Percentiles rank a stretch among this genome's conserved stretches.
Conservation (phyloP, 306 rosid genomes). For the Geum urbanum region DNA sequence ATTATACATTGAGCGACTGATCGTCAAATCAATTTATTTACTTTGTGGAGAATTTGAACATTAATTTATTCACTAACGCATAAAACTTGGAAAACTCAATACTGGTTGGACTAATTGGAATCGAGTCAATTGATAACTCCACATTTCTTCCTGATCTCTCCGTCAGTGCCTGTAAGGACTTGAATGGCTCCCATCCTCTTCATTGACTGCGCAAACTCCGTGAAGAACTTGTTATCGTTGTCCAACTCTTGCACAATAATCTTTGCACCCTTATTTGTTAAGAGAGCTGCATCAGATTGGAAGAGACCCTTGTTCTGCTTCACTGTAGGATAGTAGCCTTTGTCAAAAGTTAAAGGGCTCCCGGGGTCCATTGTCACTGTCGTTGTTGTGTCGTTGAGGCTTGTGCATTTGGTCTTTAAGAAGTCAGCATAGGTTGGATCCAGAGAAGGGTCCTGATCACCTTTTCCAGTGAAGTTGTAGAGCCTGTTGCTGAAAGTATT, state of each 20-base stretch:
- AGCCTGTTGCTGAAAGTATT: conserved; percentile 26
- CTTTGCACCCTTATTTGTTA: conserved; percentile 24
- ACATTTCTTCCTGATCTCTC: conserved; percentile 51
- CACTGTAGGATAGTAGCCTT: conserved; percentile 34
- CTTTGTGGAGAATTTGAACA: neutral
- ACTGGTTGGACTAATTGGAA: neutral
- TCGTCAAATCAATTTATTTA: too few species aligned
- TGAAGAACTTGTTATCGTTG: conserved; percentile 27
- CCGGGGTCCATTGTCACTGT: conserved; percentile 46
- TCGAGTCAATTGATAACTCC: conserved; percentile 34
- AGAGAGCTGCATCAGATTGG: conserved; percentile 58
- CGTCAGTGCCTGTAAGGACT: conserved; percentile 39
- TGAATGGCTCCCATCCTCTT: conserved; percentile 48
- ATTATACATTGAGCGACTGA: too few species aligned
- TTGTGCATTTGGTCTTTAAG: conserved; percentile 17
- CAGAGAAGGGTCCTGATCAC: conserved; percentile 33
- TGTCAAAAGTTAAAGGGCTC: conserved; percentile 34
- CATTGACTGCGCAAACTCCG: conserved; percentile 48
- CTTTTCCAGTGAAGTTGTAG: conserved; percentile 40
- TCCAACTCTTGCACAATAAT: conserved; percentile 25
- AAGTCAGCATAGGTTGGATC: conserved; percentile 16
- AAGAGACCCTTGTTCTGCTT: conserved; percentile 49
- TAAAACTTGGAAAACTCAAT: neutral
- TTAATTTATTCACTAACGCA: neutral
- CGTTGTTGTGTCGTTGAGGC: conserved; percentile 20